phyloP scores from a whole-genome alignment of 129 eudicot genomes.

The Arctium minus region DNA sequence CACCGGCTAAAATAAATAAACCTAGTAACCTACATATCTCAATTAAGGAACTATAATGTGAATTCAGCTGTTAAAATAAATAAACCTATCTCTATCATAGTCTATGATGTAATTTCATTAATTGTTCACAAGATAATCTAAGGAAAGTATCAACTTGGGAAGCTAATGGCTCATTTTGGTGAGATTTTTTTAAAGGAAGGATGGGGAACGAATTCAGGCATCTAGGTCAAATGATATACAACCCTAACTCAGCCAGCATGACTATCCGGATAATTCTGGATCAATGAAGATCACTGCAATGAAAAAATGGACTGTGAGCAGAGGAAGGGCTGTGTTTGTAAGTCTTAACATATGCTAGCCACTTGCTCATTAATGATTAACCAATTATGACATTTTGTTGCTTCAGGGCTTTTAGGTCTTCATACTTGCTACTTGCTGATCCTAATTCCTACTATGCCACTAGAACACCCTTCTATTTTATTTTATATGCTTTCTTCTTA shows the following conservation, averaged over 20 bases:
- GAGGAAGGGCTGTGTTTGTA: neutral
- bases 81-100: neutral
- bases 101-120: neutral
- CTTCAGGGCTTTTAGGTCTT: neutral
- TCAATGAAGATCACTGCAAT: neutral
- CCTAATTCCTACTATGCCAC: neutral
- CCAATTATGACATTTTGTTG: neutral
- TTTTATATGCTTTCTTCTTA: neutral
- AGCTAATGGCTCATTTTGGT: neutral
- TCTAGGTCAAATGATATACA: neutral
- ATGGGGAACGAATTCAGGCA: neutral
- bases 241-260: neutral
- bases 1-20: neutral
- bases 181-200: neutral
- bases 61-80: neutral
- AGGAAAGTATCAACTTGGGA: constrained; percentile 1
- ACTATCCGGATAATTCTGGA: neutral
- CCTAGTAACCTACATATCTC: neutral
- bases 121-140: neutral
- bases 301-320: neutral
- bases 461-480: neutral
- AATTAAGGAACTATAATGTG: neutral
- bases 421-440: neutral
- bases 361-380: neutral
- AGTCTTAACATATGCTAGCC: neutral